Evolutionary conservation across 2,329 filamentous ascomycete species (phyloP).

Genomic region (Aurifilum marmelostoma): DNA sequence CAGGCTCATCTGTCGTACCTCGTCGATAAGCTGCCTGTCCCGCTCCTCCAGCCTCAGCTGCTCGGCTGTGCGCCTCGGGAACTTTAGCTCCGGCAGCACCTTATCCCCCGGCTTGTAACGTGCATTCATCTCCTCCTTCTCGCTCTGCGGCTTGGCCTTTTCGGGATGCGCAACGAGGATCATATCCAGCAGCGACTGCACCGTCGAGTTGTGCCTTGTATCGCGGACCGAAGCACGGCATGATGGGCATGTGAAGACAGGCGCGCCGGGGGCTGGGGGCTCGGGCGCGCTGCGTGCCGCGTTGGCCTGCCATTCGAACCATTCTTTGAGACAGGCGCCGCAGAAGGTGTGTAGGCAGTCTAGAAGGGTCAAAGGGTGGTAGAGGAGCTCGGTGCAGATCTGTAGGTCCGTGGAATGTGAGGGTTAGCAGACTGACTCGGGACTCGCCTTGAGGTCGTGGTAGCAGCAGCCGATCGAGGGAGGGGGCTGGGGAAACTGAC

Average conservation of each 20-base stretch:
- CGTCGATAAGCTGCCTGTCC: slow-evolving; percentile 70
- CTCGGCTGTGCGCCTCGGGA: slow-evolving; percentile 53
- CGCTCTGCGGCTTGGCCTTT: slow-evolving; percentile 68
- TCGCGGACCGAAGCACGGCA: slow-evolving; percentile 86
- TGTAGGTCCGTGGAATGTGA: slow-evolving; percentile 41
- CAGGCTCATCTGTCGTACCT: slow-evolving; percentile 75
- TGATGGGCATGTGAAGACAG: slow-evolving; percentile 83
- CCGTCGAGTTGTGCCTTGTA: slow-evolving; percentile 87
- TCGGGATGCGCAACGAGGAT: slow-evolving; percentile 79
- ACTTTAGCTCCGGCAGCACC: slow-evolving; percentile 68
- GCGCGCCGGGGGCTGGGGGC: slow-evolving; percentile 51
- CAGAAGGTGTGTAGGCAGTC: slow-evolving; percentile 97
- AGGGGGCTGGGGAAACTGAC: slow-evolving; percentile 57
- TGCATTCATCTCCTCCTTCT: slow-evolving; percentile 74
- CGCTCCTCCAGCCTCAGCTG: slow-evolving; percentile 63
- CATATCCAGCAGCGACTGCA: slow-evolving; percentile 89
- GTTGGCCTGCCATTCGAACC: slow-evolving; percentile 82
- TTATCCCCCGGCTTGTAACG: slow-evolving; percentile 83
- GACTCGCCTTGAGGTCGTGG: slow-evolving; percentile 16
- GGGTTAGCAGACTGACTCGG: slow-evolving; percentile 18
- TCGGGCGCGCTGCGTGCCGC: slow-evolving; percentile 56
- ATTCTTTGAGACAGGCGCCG: slow-evolving; percentile 92
- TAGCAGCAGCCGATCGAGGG: slow-evolving; percentile 10
- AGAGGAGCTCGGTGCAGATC: slow-evolving; percentile 97
- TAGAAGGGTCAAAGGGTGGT: slow-evolving; percentile 86